Percentiles rank a stretch among this genome's conserved stretches.
These are phyloP conservation scores for Calonectria montana DNA, from an alignment of 2,329 filamentous ascomycete genomes.

Conservation along the genomic window DNA sequence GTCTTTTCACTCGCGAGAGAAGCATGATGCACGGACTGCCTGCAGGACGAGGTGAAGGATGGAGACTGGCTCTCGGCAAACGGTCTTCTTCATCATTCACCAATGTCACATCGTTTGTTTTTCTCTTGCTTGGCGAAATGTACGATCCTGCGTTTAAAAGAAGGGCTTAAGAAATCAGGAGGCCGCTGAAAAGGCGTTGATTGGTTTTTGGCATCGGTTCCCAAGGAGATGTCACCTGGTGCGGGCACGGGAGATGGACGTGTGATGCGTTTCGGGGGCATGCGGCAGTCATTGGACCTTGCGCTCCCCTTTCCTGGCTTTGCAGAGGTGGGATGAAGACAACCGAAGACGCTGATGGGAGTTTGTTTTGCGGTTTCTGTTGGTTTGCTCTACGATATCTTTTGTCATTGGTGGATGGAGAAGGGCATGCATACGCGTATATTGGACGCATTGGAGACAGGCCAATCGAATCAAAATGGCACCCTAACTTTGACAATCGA, in stretches of 20 bases:
- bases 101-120: background rate
- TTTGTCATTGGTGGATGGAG: constrained; percentile 13
- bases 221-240: background rate
- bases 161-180: background rate
- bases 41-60: constrained; percentile 7
- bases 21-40: background rate
- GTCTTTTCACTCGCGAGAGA: constrained; percentile 4
- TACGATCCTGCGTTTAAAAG: constrained; percentile 9
- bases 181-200: background rate
- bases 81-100: constrained; percentile 4
- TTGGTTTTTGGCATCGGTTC: constrained; percentile 2
- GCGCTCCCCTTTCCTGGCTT: background rate
- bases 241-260: background rate
- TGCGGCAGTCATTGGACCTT: background rate
- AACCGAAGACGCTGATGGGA: constrained; percentile 2
- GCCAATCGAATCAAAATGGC: constrained; percentile 18
- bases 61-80: constrained; percentile 26
- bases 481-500: background rate
- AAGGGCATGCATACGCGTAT: constrained; percentile 9
- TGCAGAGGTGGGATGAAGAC: background rate
- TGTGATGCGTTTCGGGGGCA: background rate
- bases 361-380: constrained; percentile 8
- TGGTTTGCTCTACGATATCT: constrained; percentile 13
- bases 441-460: constrained; percentile 5
- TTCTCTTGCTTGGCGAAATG: background rate